These are phyloP conservation scores for Tetracladium maxilliforme DNA, from an alignment of 2,329 filamentous ascomycete genomes.

Conservation along the genomic window DNA sequence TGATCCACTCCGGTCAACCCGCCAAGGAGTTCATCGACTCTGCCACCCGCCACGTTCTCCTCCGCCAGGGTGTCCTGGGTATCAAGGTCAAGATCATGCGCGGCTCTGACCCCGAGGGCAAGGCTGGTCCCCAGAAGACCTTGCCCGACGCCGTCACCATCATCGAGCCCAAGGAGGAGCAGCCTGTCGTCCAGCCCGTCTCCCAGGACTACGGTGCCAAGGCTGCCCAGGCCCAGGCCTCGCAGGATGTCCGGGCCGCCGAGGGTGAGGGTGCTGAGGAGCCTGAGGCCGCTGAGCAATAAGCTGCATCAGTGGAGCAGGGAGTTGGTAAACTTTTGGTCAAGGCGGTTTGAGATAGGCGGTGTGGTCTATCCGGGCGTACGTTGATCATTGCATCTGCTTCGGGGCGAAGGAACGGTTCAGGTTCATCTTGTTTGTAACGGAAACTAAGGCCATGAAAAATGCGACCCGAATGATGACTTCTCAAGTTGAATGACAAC, in stretches of 20 bases:
- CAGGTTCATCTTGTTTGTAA: no score
- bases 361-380: no score
- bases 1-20: conserved; percentile 99
- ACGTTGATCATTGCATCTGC: no score
- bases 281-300: conserved; percentile 29
- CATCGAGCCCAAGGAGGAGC: conserved; percentile 99
- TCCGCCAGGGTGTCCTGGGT: conserved; percentile 98
- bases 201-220: conserved; percentile 99
- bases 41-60: conserved; percentile 97
- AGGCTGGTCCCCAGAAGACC: conserved; percentile 92
- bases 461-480: no score
- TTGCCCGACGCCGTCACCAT: conserved; percentile 98
- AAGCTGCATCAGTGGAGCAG: conserved; percentile 18
- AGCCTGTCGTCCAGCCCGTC: conserved; percentile 84
- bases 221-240: conserved; percentile 55
- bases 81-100: conserved; percentile 99
- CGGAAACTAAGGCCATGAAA: no score
- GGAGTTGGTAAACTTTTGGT: no score
- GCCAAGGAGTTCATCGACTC: conserved; percentile 99
- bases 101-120: conserved; percentile 97
- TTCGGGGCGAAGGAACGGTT: no score
- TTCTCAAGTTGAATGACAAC: no score
- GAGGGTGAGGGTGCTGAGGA: conserved; percentile 37
- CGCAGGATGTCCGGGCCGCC: conserved; percentile 39
- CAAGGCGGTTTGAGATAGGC: no score